These are phyloP conservation scores for Nicotiana tabacum DNA, from an alignment of 257 asterid species.

Conservation along the genomic window DNA sequence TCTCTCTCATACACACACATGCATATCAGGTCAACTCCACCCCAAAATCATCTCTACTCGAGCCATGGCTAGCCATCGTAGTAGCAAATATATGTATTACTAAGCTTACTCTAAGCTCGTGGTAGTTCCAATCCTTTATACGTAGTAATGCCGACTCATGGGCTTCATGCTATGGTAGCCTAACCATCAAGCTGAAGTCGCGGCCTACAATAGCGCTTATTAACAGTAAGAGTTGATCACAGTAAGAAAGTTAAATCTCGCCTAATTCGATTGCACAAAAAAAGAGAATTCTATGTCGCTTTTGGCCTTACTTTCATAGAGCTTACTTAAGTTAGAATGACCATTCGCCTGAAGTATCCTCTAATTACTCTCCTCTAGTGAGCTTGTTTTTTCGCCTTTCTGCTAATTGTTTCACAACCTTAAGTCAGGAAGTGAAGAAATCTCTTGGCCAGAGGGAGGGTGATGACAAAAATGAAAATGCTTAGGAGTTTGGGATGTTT, in stretches of 20 bases:
- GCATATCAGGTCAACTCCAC: neutral
- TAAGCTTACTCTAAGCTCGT: neutral
- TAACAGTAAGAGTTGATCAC: neutral
- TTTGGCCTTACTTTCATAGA: neutral
- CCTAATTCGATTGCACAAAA: neutral
- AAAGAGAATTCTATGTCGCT: neutral
- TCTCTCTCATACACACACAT: neutral
- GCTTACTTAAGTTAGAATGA: neutral
- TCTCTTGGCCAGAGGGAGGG: neutral
- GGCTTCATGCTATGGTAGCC: neutral
- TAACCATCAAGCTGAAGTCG: neutral
- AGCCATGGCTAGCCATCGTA: neutral
- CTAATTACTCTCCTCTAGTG: neutral
- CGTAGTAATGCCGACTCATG: neutral
- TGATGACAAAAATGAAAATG: neutral
- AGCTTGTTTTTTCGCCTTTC: neutral
- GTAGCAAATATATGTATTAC: too few species aligned
- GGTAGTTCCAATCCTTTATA: neutral
- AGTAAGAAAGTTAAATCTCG: neutral
- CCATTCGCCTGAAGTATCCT: neutral
- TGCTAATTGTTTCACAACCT: too few species aligned
- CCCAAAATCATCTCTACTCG: neutral
- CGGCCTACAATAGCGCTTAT: neutral
- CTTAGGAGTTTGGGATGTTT: neutral
- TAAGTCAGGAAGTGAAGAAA: neutral